These are phyloP conservation scores for Seminavis robusta DNA, from an alignment of 108 stramenopile species.

Conservation along the genomic window DNA sequence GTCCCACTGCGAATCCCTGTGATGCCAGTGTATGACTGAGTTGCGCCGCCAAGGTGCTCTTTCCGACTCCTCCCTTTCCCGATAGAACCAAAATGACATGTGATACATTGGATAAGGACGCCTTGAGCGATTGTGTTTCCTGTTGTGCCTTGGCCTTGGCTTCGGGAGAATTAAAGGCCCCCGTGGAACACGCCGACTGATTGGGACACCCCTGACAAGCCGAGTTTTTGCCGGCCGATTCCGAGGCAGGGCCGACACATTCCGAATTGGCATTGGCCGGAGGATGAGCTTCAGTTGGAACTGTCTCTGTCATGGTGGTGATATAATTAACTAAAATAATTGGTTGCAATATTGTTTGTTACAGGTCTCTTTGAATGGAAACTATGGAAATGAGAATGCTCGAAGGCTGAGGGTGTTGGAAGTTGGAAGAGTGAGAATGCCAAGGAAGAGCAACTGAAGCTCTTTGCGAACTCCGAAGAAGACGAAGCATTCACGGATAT, in stretches of 20 bases:
- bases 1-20: conserved; percentile 90
- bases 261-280: conserved; percentile 83
- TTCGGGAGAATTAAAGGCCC: conserved; percentile 70
- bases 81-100: conserved; percentile 93
- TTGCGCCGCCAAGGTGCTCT: conserved; percentile 94
- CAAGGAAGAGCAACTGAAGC: too few species aligned
- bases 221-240: conserved; percentile 88
- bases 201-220: conserved; percentile 98
- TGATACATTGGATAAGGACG: conserved; percentile 78
- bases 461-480: too few species aligned
- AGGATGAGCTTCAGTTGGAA: conserved; percentile 17
- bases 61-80: conserved; percentile 99
- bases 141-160: conserved; percentile 51
- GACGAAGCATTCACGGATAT: too few species aligned
- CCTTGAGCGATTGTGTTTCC: conserved; percentile 51
- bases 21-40: conserved; percentile 87
- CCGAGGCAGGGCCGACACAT: conserved; percentile 91
- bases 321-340: neutral
- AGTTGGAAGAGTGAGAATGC: too few species aligned
- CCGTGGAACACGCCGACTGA: conserved; percentile 88
- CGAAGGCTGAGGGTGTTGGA: too few species aligned
- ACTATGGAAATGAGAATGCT: too few species aligned
- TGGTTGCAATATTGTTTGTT: too few species aligned
- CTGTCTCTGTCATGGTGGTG: neutral
- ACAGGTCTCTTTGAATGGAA: too few species aligned